phyloP scores from a whole-genome alignment of 2,329 filamentous ascomycete species.

The Trichoderma citrinoviride region DNA sequence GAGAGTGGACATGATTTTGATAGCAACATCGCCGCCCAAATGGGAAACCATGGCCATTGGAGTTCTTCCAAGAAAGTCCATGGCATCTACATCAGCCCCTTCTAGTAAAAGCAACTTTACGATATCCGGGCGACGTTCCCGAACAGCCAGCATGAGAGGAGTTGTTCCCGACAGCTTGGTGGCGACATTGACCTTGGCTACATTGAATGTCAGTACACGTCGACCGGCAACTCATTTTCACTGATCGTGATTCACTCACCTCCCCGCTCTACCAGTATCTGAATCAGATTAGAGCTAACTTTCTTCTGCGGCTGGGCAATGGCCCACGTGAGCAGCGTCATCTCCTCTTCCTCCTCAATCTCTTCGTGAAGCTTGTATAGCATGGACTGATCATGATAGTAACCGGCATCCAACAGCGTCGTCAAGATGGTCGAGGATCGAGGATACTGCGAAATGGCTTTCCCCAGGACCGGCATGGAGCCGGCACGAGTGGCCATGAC shows the following conservation, averaged over 20 bases:
- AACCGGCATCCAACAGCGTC: slow-evolving; percentile 55
- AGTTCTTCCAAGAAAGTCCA: slow-evolving; percentile 56
- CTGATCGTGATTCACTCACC: slow-evolving; percentile 30
- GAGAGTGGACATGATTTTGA: slow-evolving; percentile 53
- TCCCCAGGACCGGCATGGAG: slow-evolving; percentile 49
- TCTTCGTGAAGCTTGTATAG: slow-evolving; percentile 44
- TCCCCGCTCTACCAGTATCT: slow-evolving; percentile 51
- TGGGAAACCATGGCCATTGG: slow-evolving; percentile 59
- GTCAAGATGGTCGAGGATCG: slow-evolving; percentile 52
- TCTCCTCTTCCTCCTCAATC: slow-evolving; percentile 50
- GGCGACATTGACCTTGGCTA: slow-evolving; percentile 57
- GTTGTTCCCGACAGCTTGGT: slow-evolving; percentile 52
- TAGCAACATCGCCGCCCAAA: slow-evolving; percentile 52
- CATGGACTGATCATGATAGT: slow-evolving; percentile 56
- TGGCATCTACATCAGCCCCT: slow-evolving; percentile 58
- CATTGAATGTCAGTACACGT: slow-evolving; percentile 24
- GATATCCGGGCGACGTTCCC: slow-evolving; percentile 54
- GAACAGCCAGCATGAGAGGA: slow-evolving; percentile 59
- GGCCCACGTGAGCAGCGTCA: slow-evolving; percentile 60
- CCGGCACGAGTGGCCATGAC: slow-evolving; percentile 45
- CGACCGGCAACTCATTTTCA: background rate
- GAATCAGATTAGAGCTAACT: slow-evolving; percentile 57
- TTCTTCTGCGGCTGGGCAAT: slow-evolving; percentile 62
- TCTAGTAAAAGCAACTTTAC: slow-evolving; percentile 55
- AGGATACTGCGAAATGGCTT: slow-evolving; percentile 54